Evolutionary conservation across 2,329 filamentous ascomycete genomes (phyloP).

Genomic region (Periconia sp.): DNA sequence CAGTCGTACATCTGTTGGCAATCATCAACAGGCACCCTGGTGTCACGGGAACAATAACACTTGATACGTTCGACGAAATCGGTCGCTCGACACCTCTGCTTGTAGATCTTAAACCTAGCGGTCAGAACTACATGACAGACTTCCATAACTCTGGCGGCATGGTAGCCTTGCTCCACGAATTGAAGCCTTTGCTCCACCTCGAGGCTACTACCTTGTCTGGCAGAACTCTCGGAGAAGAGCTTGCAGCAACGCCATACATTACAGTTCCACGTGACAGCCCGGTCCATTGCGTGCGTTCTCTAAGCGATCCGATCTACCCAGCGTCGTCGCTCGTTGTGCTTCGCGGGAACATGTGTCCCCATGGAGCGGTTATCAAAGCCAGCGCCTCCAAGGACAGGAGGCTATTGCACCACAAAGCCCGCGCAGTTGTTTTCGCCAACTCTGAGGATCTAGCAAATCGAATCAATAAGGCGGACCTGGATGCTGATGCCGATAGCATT

Average conservation of each 20-base stretch:
- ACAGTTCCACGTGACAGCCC: slow-evolving; percentile 38
- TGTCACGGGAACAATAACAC: slow-evolving; percentile 69
- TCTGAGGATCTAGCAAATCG: slow-evolving; percentile 75
- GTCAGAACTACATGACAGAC: slow-evolving; percentile 84
- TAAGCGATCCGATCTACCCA: slow-evolving; percentile 77
- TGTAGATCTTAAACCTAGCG: slow-evolving; percentile 79
- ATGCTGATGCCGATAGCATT: slow-evolving; percentile 74
- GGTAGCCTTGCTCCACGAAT: slow-evolving; percentile 76
- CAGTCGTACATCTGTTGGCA: slow-evolving; percentile 48
- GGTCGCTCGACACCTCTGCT: slow-evolving; percentile 80
- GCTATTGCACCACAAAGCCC: slow-evolving; percentile 71
- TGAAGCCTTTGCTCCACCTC: slow-evolving; percentile 78
- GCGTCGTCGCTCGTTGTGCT: slow-evolving; percentile 85
- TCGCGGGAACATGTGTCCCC: slow-evolving; percentile 80
- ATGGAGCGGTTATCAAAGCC: slow-evolving; percentile 88
- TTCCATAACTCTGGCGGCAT: slow-evolving; percentile 81
- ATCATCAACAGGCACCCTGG: slow-evolving; percentile 54
- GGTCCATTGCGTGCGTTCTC: slow-evolving; percentile 41
- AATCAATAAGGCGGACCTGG: slow-evolving; percentile 68
- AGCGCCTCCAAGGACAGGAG: slow-evolving; percentile 79
- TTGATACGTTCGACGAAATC: slow-evolving; percentile 78
- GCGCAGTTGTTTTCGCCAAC: slow-evolving; percentile 79
- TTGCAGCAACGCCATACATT: slow-evolving; percentile 71
- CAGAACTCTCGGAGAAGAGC: slow-evolving; percentile 76
- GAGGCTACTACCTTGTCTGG: slow-evolving; percentile 77